phyloP scores from a whole-genome alignment of 352 stramenopile genomes.

The Globisporangium sylvaticum region DNA sequence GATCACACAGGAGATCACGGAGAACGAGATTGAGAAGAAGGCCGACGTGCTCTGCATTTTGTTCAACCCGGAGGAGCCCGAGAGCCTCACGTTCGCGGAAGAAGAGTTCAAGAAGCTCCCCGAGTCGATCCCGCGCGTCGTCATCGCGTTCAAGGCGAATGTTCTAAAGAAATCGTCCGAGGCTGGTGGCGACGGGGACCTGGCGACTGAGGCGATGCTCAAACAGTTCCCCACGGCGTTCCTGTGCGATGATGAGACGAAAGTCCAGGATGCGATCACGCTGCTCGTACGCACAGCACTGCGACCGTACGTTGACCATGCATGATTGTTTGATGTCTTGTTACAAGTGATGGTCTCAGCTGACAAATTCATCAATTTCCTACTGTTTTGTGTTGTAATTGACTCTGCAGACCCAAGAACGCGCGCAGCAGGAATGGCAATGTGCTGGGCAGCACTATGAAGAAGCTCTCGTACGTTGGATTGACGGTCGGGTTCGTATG shows the following conservation, averaged over 20 bases:
- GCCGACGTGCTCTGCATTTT: conserved; percentile 72
- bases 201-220: conserved; percentile 45
- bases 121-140: conserved; percentile 47
- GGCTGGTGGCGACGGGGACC: conserved; percentile 16
- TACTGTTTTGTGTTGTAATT: too few relatives aligned
- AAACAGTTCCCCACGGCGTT: conserved; percentile 44
- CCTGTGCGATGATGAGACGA: conserved; percentile 36
- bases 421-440: conserved; percentile 38
- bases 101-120: conserved; percentile 55
- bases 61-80: conserved; percentile 49
- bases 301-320: conserved; percentile 37
- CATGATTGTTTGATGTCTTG: background rate
- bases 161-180: conserved; percentile 8
- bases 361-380: background rate
- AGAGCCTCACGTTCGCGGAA: conserved; percentile 42
- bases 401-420: conserved; percentile 35
- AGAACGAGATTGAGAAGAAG: conserved; percentile 63
- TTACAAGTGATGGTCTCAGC: background rate
- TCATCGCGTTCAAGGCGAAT: conserved; percentile 47
- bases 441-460: conserved; percentile 20
- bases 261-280: conserved; percentile 30
- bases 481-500: background rate
- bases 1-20: conserved; percentile 61
- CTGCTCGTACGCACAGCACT: conserved; percentile 47
- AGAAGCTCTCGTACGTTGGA: conserved; percentile 14